Evolutionary conservation across 2,329 filamentous ascomycete species (phyloP).

Genomic region (Clarireedia monteithiana): DNA sequence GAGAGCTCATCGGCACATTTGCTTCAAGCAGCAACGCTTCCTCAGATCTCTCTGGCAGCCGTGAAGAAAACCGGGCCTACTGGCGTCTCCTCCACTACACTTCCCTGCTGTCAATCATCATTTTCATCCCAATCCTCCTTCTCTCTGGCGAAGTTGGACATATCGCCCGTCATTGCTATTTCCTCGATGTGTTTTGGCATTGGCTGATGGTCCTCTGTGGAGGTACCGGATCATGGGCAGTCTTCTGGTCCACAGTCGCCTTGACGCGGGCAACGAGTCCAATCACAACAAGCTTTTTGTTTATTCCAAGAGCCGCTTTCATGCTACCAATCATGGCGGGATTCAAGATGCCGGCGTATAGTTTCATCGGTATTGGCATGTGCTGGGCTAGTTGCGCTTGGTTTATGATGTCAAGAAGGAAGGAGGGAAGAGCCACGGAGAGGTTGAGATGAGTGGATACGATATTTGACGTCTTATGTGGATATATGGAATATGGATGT

Average conservation of each 20-base stretch:
- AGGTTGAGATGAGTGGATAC: neutral
- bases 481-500: too few relatives aligned
- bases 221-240: constrained; percentile 38
- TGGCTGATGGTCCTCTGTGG: constrained; percentile 45
- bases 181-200: constrained; percentile 47
- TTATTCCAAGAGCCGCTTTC: constrained; percentile 40
- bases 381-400: constrained; percentile 42
- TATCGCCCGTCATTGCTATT: constrained; percentile 44
- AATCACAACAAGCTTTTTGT: constrained; percentile 41
- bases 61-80: constrained; percentile 42
- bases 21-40: constrained; percentile 12
- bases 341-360: constrained; percentile 41
- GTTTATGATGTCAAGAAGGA: constrained; percentile 39
- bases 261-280: constrained; percentile 43
- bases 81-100: constrained; percentile 45
- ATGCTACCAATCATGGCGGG: constrained; percentile 39
- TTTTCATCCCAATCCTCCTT: constrained; percentile 41
- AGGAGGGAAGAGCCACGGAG: constrained; percentile 24
- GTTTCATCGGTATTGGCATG: constrained; percentile 43
- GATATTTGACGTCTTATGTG: too few relatives aligned
- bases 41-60: constrained; percentile 26
- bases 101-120: constrained; percentile 39
- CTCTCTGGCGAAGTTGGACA: constrained; percentile 41
- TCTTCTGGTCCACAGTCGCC: constrained; percentile 40
- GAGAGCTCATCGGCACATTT: constrained; percentile 35